Conservation (phyloP, 768 basidiomycete genomes). For the Trametes maxima region DNA sequence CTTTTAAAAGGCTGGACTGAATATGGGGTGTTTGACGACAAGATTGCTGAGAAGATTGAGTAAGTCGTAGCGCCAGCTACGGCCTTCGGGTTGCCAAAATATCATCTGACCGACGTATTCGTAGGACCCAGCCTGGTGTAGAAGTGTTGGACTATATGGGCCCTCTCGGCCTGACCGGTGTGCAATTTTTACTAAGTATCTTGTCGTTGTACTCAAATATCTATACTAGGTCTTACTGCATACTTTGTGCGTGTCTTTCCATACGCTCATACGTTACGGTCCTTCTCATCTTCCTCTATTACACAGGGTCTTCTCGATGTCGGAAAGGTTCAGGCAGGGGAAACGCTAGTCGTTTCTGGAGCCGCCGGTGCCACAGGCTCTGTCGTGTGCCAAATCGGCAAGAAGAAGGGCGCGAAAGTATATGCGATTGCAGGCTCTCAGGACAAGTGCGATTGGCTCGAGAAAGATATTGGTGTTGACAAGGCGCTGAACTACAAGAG, state of each 20-base stretch:
- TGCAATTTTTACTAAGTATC: constrained; percentile 20
- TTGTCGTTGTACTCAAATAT: neutral
- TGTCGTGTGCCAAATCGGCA: constrained; percentile 82
- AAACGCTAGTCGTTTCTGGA: constrained; percentile 84
- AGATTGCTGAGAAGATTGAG: constrained; percentile 54
- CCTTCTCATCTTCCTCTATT: neutral
- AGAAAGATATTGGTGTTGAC: constrained; percentile 80
- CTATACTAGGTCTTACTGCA: constrained; percentile 73
- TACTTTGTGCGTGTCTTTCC: constrained; percentile 68
- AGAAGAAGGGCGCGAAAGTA: constrained; percentile 76
- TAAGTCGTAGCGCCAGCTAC: constrained; percentile 32
- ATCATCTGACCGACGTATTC: neutral
- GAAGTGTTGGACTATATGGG: constrained; percentile 79
- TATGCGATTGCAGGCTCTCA: constrained; percentile 84
- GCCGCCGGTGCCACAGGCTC: constrained; percentile 93
- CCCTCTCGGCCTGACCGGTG: constrained; percentile 74
- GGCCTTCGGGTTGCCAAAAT: neutral
- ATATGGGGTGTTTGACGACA: constrained; percentile 63
- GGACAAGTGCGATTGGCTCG: constrained; percentile 88
- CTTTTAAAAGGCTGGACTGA: constrained; percentile 69
- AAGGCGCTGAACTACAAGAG: constrained; percentile 88
- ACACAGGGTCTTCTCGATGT: constrained; percentile 79
- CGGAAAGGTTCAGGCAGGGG: constrained; percentile 78
- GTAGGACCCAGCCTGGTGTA: constrained; percentile 60
- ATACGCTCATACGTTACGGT: neutral